Evolutionary conservation across 192 early-diverging fungal genomes (phyloP).

Genomic region (Podila epigama): DNA sequence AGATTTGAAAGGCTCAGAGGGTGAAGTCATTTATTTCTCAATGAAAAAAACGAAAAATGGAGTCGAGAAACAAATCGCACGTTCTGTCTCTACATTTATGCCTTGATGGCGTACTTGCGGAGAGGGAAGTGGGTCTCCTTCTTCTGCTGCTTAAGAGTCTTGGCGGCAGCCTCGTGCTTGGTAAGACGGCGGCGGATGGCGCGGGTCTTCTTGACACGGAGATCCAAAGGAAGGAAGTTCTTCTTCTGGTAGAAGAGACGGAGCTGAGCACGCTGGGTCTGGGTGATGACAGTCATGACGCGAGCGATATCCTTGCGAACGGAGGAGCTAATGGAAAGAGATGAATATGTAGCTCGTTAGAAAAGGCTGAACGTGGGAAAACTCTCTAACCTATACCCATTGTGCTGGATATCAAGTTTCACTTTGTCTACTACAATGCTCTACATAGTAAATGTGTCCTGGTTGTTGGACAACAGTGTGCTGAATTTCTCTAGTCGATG

Average conservation of each 20-base stretch:
- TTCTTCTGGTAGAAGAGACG: conserved; percentile 92
- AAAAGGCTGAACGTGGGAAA: no score
- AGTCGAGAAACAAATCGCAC: conserved; percentile 7
- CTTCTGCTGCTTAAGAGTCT: conserved; percentile 92
- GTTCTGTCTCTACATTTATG: conserved; percentile 57
- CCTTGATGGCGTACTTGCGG: conserved; percentile 92
- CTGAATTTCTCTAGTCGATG: no score
- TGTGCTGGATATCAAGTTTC: no score
- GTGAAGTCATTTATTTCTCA: not conserved
- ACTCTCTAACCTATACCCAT: no score
- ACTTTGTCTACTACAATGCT: no score
- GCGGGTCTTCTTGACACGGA: conserved; percentile 98
- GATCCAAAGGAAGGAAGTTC: conserved; percentile 96
- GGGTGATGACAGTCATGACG: conserved; percentile 95
- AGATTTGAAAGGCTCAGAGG: conserved; percentile 7
- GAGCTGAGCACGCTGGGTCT: conserved; percentile 89
- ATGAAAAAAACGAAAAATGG: not conserved
- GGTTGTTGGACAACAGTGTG: no score
- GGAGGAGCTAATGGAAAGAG: conserved; percentile 60
- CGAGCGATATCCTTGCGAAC: conserved; percentile 95
- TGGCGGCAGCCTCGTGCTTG: conserved; percentile 75
- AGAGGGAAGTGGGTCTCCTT: conserved; percentile 88
- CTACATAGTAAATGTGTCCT: no score
- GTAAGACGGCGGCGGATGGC: conserved; percentile 97
- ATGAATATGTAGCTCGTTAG: no score